Percentiles rank a stretch among this genome's conserved stretches.
phyloP scores from a whole-genome alignment of 352 stramenopile genomes.

The Pythium dissotocum region DNA sequence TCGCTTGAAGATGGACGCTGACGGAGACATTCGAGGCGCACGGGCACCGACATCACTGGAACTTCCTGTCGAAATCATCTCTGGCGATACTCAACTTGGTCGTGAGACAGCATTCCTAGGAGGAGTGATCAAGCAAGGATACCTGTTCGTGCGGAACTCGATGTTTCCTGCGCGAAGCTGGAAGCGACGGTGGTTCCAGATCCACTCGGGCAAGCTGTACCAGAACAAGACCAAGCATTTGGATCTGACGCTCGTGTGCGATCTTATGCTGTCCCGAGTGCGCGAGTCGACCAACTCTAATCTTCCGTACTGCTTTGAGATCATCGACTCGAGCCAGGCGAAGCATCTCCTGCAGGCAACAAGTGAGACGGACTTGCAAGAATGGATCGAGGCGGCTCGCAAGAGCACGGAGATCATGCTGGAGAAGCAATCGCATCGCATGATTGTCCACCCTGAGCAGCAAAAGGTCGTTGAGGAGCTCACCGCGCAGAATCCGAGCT shows the following conservation, averaged over 20 bases:
- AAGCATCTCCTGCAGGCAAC: constrained; percentile 78
- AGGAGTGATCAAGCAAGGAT: constrained; percentile 74
- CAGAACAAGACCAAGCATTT: constrained; percentile 80
- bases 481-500: constrained; percentile 52
- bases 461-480: constrained; percentile 69
- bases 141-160: constrained; percentile 83
- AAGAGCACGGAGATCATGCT: constrained; percentile 82
- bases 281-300: constrained; percentile 51
- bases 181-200: constrained; percentile 89
- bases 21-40: constrained; percentile 32
- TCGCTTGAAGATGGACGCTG: constrained; percentile 53
- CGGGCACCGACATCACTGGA: constrained; percentile 44
- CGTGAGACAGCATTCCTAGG: constrained; percentile 35
- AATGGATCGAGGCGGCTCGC: constrained; percentile 83
- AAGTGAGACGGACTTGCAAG: constrained; percentile 69
- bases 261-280: constrained; percentile 81
- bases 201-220: constrained; percentile 84
- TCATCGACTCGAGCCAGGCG: constrained; percentile 79
- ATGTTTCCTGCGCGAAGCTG: constrained; percentile 82
- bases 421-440: constrained; percentile 81
- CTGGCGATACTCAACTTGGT: constrained; percentile 58
- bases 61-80: constrained; percentile 80
- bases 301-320: constrained; percentile 78
- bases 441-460: constrained; percentile 81
- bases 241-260: constrained; percentile 75